Base-by-base conservation (phyloP, 345 rosid genomes). In the Corchorus olitorius region DNA sequence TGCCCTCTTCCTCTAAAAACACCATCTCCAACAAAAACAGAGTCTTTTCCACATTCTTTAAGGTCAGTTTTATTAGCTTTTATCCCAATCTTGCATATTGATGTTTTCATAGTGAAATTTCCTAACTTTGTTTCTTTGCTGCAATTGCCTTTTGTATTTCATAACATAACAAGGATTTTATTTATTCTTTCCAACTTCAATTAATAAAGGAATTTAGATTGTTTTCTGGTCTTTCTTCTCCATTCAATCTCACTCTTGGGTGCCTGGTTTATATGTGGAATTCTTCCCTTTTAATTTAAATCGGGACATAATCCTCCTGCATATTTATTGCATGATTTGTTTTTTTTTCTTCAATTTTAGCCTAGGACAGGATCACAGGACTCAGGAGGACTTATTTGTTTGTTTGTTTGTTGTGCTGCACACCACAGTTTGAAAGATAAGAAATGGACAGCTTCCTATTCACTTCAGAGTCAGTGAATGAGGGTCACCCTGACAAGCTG, bases 401-500 rank as follows among this genome's bases (percentile, higher is more conserved):
- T 17, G 4, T 52, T 1, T 16, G 20, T 63, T 63, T 4, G 19
- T 48, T 69, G 59, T 64, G 73, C 6, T 69, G 4, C 17, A 35
- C 73, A 69, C 11, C 17, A 35, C 73, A 69, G 74, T 3, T 16
- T 10, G 16, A 52, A 12, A 35, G 61, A 50, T 17, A 71, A 35
- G 61, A 50, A 4, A 71, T 70, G 74, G 74, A 70, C 43, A 70
- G 62, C 14, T 70, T 70, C 54, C 74, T 70, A 68, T 68, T 68
- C n/a, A 68, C 72, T n/a, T 68, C 72, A 4, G 72, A 68, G 54
- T 68, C 72, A 19, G 74, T 70, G 61, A 70, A 70, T 35, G 74
- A 70, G 74, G 74, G 74, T 6, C 74, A 70, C 74, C 74, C 74
- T 9, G 74, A 70, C 74, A 70, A 70, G 61, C 61, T 70, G 11